Conservation (phyloP, 2,329 filamentous ascomycete species). For the Colletotrichum phormii region DNA sequence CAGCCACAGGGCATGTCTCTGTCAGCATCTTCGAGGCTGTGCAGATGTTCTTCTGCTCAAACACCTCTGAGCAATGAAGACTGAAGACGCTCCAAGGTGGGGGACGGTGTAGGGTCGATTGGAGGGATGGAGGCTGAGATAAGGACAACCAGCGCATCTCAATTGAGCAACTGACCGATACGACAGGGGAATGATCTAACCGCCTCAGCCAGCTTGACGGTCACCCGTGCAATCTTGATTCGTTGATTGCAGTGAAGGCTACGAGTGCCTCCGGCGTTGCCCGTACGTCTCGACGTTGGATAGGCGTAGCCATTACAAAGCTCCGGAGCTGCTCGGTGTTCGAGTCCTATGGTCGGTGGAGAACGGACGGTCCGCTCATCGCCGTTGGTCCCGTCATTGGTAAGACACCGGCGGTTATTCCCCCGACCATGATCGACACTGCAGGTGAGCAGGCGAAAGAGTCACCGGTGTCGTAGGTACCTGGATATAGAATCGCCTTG, state of each 20-base stretch:
- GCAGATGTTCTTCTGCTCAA: slow-evolving; percentile 13
- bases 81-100: slow-evolving; percentile 9
- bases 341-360: slow-evolving; percentile 4
- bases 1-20: slow-evolving; percentile 21
- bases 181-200: background rate
- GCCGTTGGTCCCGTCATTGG: background rate
- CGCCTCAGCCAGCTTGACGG: slow-evolving; percentile 10
- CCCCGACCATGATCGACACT: slow-evolving; percentile 24
- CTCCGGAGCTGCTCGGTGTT: slow-evolving; percentile 7
- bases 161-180: slow-evolving; percentile 16
- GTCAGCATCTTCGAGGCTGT: slow-evolving; percentile 31
- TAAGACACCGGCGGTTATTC: slow-evolving; percentile 11
- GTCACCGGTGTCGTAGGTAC: slow-evolving; percentile 14
- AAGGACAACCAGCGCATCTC: background rate
- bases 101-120: background rate
- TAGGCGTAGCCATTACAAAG: background rate
- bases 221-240: slow-evolving; percentile 20
- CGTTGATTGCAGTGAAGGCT: background rate
- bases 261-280: slow-evolving; percentile 1
- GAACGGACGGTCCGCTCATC: background rate
- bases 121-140: slow-evolving; percentile 8
- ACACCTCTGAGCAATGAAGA: background rate
- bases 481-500: background rate
- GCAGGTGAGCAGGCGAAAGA: slow-evolving; percentile 29
- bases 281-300: background rate